Evolutionary conservation across 345 rosid genomes (phyloP), one percentile per base, ranked within the genome.

Genomic region (Pistacia vera): DNA sequence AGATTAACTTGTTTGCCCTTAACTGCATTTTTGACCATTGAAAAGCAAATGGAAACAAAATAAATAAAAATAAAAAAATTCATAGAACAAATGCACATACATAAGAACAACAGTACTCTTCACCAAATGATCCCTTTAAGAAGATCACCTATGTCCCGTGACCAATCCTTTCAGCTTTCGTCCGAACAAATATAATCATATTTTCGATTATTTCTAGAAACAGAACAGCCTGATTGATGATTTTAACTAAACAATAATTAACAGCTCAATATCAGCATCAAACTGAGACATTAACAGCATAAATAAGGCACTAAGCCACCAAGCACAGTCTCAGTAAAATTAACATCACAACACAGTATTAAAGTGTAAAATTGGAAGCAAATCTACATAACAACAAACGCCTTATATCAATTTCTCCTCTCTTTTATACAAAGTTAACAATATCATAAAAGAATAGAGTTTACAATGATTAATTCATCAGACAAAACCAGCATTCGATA

Each of bases 361-460:
- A 18, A 55, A 48, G 54, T 25, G 14, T 71, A 65, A 28, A 33
- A 49, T 33, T 25, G 30, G 10, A 51, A 58, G 20, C 63, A 35
- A 55, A 35, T 30, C 13, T 4, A 9, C 68, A 69, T 73, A 74
- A 38, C 41, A 57, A 35, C n/a, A 66, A 58, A 54, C 38, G 62
- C 63, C 46, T 69, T 48, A 70, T 59, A 63, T 66, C 78, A 52
- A 38, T 38, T 4, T 12, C 56, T 52, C 3, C 71, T 51, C 57
- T 78, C 66, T 70, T 78, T 68, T 80, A 73, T 68, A 80, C 80
- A 75, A 48, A 30, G 63, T 35, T 56, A 78, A 48, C 73, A 33
- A 66, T 72, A 64, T 54, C 12, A 17, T n/a, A 30, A 68, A 70
- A 69, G 41, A 75, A 66, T 61, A 71, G 56, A 38, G 41, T 38